These are phyloP conservation scores for Beta macrorhiza DNA, from an alignment of 179 eudicot genomes.

Conservation along the genomic window DNA sequence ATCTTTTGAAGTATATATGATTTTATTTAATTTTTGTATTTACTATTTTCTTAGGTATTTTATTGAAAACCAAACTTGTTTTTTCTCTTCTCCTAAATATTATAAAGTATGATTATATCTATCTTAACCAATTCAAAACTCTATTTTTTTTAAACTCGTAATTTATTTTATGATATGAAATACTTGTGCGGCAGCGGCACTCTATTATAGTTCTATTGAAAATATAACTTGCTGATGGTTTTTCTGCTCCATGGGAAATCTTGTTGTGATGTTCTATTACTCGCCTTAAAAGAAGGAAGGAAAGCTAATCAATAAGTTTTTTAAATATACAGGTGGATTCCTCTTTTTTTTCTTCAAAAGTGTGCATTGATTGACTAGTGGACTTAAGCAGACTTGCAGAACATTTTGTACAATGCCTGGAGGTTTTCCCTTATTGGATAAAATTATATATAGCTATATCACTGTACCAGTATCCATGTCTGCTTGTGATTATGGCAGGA, in stretches of 20 bases:
- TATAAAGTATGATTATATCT: no score
- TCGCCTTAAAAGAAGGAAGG: neutral
- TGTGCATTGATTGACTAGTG: neutral
- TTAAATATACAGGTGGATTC: neutral
- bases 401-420: neutral
- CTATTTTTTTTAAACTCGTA: no score
- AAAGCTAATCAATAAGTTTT: neutral
- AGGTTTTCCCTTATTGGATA: neutral
- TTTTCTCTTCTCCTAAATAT: no score
- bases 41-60: no score
- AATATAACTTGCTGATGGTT: neutral
- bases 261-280: neutral
- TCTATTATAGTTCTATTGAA: no score
- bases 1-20: no score
- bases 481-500: constrained; percentile 47
- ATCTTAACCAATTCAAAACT: no score
- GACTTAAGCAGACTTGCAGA: neutral
- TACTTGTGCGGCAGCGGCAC: no score
- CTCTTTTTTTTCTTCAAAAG: no score
- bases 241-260: neutral
- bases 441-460: neutral
- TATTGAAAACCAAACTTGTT: no score
- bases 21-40: no score
- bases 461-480: neutral
- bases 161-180: no score